Conservation (phyloP, 352 stramenopile genomes). For the Phytopythium delawarense region DNA sequence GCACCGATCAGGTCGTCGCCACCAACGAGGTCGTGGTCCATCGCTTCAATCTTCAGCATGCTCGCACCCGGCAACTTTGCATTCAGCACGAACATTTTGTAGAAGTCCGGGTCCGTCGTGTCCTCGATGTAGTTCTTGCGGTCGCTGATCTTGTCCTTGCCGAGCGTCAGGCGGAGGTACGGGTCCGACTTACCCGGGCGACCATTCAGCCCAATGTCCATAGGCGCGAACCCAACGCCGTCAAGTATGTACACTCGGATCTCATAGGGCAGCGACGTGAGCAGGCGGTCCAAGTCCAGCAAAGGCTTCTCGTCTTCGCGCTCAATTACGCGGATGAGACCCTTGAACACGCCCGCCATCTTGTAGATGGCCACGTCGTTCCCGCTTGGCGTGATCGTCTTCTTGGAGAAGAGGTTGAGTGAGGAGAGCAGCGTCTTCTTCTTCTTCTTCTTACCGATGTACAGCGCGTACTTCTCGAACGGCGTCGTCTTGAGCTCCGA, state of each 20-base stretch:
- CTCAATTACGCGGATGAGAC: conserved; percentile 86
- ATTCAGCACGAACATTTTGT: conserved; percentile 88
- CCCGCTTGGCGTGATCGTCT: conserved; percentile 15
- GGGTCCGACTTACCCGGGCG: conserved; percentile 84
- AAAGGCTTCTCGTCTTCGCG: conserved; percentile 76
- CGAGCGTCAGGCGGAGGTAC: conserved; percentile 82
- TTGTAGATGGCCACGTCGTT: conserved; percentile 65
- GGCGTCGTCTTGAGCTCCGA: conserved; percentile 76
- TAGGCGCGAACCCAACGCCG: conserved; percentile 76
- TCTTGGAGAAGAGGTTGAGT: conserved; percentile 73
- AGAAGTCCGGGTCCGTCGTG: conserved; percentile 87
- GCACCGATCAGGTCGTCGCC: conserved; percentile 90
- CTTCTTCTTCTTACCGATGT: conserved; percentile 79
- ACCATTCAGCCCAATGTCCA: conserved; percentile 85
- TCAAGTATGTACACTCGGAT: conserved; percentile 88
- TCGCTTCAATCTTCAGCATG: conserved; percentile 84
- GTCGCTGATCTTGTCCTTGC: conserved; percentile 85
- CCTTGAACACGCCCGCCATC: conserved; percentile 88
- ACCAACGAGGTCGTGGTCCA: conserved; percentile 89
- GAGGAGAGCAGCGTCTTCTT: conserved; percentile 53
- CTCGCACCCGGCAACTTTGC: conserved; percentile 82
- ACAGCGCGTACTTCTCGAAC: conserved; percentile 87
- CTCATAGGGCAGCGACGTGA: conserved; percentile 75
- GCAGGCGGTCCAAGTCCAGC: conserved; percentile 61
- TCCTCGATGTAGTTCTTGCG: conserved; percentile 90